Conservation (phyloP, 345 rosid genomes). For the Limnanthes douglasii region DNA sequence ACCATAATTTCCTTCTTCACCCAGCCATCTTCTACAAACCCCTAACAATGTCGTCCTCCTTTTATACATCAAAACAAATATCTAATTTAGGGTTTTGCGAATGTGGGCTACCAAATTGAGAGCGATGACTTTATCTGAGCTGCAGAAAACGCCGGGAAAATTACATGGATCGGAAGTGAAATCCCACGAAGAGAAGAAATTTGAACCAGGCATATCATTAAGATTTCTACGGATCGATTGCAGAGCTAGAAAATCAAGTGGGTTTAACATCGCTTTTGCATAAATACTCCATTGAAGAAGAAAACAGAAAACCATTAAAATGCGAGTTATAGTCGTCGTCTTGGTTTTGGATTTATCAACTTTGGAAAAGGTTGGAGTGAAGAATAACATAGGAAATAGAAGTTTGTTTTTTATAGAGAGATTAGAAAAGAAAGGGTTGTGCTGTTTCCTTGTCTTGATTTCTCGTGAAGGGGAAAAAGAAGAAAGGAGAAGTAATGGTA, state of each 20-base stretch:
- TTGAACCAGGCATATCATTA: conserved; percentile 64
- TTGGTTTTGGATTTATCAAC: conserved; percentile 5
- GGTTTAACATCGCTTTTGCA: conserved; percentile 47
- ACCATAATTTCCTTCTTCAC: too few relatives aligned
- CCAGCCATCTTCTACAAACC: too few relatives aligned
- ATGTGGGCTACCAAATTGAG: conserved; percentile 88
- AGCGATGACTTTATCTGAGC: conserved; percentile 41
- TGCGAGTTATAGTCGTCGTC: conserved; percentile 6
- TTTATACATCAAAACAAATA: too few relatives aligned
- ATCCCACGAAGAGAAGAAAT: conserved; percentile 82
- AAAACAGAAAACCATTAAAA: conserved; percentile 5
- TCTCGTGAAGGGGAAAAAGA: conserved; percentile 32
- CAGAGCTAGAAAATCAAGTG: conserved; percentile 76
- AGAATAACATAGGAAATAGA: conserved; percentile 8
- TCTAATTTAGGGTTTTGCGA: too few relatives aligned
- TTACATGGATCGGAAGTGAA: conserved; percentile 95
- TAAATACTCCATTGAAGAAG: conserved; percentile 11
- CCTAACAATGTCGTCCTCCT: too few relatives aligned
- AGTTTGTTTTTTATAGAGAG: too few relatives aligned
- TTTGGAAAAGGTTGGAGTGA: conserved; percentile 5
- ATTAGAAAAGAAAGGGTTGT: conserved; percentile 3
- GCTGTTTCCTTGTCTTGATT: conserved; percentile 18
- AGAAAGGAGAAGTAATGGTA: conserved; percentile 9
- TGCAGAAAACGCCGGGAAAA: conserved; percentile 82
- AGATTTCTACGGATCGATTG: conserved; percentile 75